Conservation (phyloP, 2,329 filamentous ascomycete species). For the Karstenula rhodostoma region DNA sequence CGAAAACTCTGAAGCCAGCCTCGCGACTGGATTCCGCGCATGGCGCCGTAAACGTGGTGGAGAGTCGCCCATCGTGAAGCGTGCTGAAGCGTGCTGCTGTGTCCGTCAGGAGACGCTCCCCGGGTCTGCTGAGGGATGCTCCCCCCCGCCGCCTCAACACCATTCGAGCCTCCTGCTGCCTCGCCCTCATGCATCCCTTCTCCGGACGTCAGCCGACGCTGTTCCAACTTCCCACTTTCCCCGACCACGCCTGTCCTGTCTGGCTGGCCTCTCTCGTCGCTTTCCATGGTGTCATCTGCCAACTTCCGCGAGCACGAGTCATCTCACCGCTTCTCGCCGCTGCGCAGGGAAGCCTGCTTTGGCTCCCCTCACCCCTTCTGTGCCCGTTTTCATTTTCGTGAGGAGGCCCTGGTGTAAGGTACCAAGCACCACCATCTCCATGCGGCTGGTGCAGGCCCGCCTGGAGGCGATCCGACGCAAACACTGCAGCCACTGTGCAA, state of each 20-base stretch:
- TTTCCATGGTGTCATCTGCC: slow-evolving; percentile 45
- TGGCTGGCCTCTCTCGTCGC: slow-evolving; percentile 28
- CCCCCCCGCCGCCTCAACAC: slow-evolving; percentile 29
- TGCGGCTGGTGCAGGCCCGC: slow-evolving; percentile 33
- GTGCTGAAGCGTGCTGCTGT: slow-evolving; percentile 19
- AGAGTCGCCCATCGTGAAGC: slow-evolving; percentile 10
- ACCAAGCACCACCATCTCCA: slow-evolving; percentile 31
- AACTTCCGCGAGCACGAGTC: slow-evolving; percentile 45
- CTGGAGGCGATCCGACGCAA: slow-evolving; percentile 34
- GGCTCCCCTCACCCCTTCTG: slow-evolving; percentile 29
- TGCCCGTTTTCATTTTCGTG: slow-evolving; percentile 42
- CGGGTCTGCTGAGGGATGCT: slow-evolving; percentile 27
- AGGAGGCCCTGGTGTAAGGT: slow-evolving; percentile 37
- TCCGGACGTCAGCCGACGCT: slow-evolving; percentile 38
- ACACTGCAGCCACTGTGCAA: slow-evolving; percentile 40
- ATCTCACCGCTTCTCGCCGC: slow-evolving; percentile 43
- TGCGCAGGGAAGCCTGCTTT: slow-evolving; percentile 35
- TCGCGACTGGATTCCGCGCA: slow-evolving; percentile 8
- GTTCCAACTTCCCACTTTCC: slow-evolving; percentile 22
- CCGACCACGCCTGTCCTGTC: slow-evolving; percentile 22
- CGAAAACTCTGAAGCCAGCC: slow-evolving; percentile 27
- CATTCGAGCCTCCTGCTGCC: slow-evolving; percentile 23
- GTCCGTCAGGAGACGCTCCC: slow-evolving; percentile 24
- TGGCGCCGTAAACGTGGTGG: slow-evolving; percentile 11
- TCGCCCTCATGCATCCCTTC: slow-evolving; percentile 18